Base-by-base conservation (phyloP, 1,139 yeast genomes). In the Lizanozyma gosingica region DNA sequence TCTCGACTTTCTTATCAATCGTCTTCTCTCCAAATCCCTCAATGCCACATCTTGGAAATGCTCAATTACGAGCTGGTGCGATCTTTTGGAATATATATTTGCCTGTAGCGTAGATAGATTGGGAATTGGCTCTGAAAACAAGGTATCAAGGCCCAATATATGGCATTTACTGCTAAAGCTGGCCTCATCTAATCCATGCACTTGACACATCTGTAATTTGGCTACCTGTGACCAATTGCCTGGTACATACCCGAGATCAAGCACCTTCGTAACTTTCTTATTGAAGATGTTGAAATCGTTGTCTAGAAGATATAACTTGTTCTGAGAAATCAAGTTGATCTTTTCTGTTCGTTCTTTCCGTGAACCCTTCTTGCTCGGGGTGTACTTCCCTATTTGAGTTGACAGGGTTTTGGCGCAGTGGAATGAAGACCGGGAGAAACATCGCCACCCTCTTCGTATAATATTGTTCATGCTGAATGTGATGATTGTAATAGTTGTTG, bases 181-280 rank as follows among this genome's bases (percentile, higher is more conserved):
- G 37, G 76, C 78, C 4, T 76, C 75, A 0, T 52, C 56, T 2
- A 65, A 34, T 2, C 44, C 48, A 46, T 67, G 67, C 2, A 60
- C 40, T 33, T 52, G 50, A 35, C 61, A 54, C 43, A 70, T 47
- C 29, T 59, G 50, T 32, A 55, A 45, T 36, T 57, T 55, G 4
- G 95, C 83, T 29, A 84, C 94, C 49, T 81, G 86, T 11, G 90
- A 73, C 98, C 98, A 92, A 33, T 95, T 90, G 0, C 98, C 98
- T 0, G 98, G 98, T 0, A 95, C 95, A 56, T 74, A 92, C 1
- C 98, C 98, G 17, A 69, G 47, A 45, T 70, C 74, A 3, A 70
- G 34, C 3, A 67, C 64, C 39, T 55, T 59, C 4, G 53, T 53
- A 3, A 65, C 63, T 1, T 41, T 38, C 6, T 43, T 18, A 42